A percentile compares a stretch with the other conserved stretches of the same genome.
These are phyloP conservation scores for Aspergillus nomiae DNA, from an alignment of 2,329 filamentous ascomycete genomes.

Conservation along the genomic window DNA sequence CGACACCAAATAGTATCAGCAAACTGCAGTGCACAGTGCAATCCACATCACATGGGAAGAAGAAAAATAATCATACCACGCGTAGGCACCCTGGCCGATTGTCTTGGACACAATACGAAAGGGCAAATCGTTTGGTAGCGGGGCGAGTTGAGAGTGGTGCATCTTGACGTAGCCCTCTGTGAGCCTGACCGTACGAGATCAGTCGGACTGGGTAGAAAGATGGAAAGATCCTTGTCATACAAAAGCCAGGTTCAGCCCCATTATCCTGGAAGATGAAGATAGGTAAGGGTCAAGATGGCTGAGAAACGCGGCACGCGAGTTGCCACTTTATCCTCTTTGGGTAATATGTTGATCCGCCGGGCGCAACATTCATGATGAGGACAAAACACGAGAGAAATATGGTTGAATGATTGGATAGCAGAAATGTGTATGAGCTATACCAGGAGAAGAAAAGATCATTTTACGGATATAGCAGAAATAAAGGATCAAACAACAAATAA, in stretches of 20 bases:
- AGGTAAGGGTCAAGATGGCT: conserved; percentile 23
- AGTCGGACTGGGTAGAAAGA: not conserved
- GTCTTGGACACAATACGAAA: conserved; percentile 96
- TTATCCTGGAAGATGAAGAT: conserved; percentile 14
- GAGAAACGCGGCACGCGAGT: conserved; percentile 29
- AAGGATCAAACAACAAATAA: not conserved
- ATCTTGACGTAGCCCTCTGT: conserved; percentile 39
- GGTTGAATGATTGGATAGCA: not conserved
- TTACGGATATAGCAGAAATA: not conserved
- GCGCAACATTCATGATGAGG: conserved; percentile 2
- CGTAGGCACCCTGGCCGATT: conserved; percentile 94
- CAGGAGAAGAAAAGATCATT: not conserved
- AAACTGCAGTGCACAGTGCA: conserved; percentile 12
- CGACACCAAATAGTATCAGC: not conserved
- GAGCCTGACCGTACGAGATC: not conserved
- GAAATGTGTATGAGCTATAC: not conserved
- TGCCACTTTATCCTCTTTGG: conserved; percentile 41
- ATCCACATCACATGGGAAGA: not conserved
- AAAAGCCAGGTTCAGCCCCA: conserved; percentile 8
- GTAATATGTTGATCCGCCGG: conserved; percentile 32
- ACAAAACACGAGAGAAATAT: not conserved
- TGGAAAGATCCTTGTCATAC: not conserved
- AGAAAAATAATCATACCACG: conserved; percentile 64
- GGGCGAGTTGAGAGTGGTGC: conserved; percentile 83
- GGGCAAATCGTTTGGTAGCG: conserved; percentile 79